These are phyloP conservation scores for Volvariella surrecta DNA, from an alignment of 1,284 basidiomycete genomes.

Conservation along the genomic window DNA sequence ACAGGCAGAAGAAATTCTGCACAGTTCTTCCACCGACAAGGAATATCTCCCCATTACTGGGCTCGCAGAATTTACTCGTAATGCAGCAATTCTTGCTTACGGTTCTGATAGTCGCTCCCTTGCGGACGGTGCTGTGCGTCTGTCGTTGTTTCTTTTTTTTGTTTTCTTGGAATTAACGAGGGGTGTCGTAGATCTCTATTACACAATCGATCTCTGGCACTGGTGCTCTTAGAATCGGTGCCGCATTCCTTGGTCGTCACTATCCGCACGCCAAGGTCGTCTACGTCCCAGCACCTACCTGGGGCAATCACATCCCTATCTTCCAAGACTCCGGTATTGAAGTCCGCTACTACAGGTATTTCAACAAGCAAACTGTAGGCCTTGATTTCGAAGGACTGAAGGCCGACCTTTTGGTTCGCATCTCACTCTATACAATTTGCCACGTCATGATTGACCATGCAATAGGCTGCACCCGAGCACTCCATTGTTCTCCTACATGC, in stretches of 20 bases:
- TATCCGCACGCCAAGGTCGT: conserved; percentile 86
- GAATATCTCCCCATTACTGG: conserved; percentile 98
- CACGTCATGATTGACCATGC: conserved; percentile 6
- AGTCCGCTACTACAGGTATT: conserved; percentile 91
- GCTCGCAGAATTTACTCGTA: conserved; percentile 81
- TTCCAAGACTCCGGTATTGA: conserved; percentile 91
- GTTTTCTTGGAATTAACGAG: conserved; percentile 9
- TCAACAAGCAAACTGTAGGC: conserved; percentile 90
- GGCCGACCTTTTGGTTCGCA: conserved; percentile 68
- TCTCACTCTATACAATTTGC: conserved; percentile 3
- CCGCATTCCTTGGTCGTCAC: conserved; percentile 86
- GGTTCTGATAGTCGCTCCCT: conserved; percentile 76
- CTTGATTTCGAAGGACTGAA: conserved; percentile 92
- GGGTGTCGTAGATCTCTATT: conserved; percentile 75
- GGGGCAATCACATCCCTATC: conserved; percentile 93
- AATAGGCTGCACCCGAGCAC: conserved; percentile 65
- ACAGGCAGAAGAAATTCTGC: conserved; percentile 78
- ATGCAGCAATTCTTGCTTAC: conserved; percentile 89
- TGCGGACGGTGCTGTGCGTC: conserved; percentile 66
- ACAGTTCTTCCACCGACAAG: conserved; percentile 76
- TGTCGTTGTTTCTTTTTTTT: conserved; percentile 6
- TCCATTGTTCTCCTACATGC: conserved; percentile 85
- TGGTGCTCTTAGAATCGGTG: conserved; percentile 94
- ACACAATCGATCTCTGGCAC: conserved; percentile 98
- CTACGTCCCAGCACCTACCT: conserved; percentile 92